phyloP scores from a whole-genome alignment of 257 asterid species.

The Rubia yunnanensis region DNA sequence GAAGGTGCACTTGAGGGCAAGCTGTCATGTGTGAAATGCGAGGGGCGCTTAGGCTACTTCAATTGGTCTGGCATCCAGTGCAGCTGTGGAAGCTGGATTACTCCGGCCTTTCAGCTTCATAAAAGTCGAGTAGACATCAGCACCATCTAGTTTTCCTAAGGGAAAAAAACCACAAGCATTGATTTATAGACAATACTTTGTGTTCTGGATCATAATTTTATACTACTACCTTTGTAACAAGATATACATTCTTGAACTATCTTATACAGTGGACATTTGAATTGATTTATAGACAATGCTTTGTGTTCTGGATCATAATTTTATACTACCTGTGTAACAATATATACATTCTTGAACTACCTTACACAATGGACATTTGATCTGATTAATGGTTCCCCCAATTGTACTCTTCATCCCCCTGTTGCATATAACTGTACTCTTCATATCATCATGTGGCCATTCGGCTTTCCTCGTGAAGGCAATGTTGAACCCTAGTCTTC shows the following conservation, averaged over 20 bases:
- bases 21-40: constrained; percentile 70
- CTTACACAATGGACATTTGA: not conserved
- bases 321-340: not conserved
- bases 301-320: not conserved
- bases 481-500: no score
- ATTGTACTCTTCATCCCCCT: no score
- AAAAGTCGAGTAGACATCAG: constrained; percentile 80
- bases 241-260: constrained; percentile 3
- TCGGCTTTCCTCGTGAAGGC: no score
- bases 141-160: constrained; percentile 23
- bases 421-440: no score
- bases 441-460: no score
- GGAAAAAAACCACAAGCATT: constrained; percentile 1
- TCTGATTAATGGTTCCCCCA: no score
- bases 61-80: constrained; percentile 97
- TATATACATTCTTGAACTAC: constrained; percentile 2
- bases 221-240: not conserved
- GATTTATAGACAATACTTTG: not conserved
- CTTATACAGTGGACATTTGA: not conserved
- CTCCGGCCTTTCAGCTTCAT: constrained; percentile 96
- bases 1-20: constrained; percentile 92
- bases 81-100: constrained; percentile 97
- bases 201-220: not conserved
- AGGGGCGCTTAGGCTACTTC: constrained; percentile 87
- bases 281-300: not conserved